Evolutionary conservation across 345 rosid species (phyloP).

Genomic region (Syzygium aqueum): DNA sequence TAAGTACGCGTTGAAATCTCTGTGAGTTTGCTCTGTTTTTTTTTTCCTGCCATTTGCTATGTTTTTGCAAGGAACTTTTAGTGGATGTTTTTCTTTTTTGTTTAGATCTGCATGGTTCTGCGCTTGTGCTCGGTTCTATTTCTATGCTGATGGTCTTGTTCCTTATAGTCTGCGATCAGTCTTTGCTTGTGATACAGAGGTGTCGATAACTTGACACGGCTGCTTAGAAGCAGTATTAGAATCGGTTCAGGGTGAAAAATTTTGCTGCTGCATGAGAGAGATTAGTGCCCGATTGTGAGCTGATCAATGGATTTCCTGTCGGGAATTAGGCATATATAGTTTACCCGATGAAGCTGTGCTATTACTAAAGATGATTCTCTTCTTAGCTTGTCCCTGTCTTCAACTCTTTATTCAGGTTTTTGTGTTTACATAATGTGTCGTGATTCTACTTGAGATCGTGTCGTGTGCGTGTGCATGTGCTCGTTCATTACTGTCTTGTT

Average conservation of each 20-base stretch:
- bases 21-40: too few relatives aligned
- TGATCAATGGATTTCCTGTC: not conserved
- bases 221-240: not conserved
- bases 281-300: not conserved
- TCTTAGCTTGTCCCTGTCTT: not conserved
- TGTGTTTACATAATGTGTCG: not conserved
- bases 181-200: not conserved
- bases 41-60: too few relatives aligned
- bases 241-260: not conserved
- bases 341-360: not conserved
- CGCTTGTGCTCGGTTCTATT: not conserved
- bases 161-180: not conserved
- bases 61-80: too few relatives aligned
- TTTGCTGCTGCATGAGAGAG: not conserved
- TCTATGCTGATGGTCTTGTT: not conserved
- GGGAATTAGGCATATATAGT: too few relatives aligned
- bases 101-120: not conserved
- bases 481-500: not conserved
- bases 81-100: too few relatives aligned
- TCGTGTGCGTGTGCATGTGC: not conserved
- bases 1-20: too few relatives aligned
- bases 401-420: not conserved
- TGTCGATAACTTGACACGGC: not conserved
- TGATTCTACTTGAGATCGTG: not conserved
- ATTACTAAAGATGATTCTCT: not conserved